Evolutionary conservation across 495 filamentous ascomycete genomes (phyloP).

Genomic region (Neurospora terricola): DNA sequence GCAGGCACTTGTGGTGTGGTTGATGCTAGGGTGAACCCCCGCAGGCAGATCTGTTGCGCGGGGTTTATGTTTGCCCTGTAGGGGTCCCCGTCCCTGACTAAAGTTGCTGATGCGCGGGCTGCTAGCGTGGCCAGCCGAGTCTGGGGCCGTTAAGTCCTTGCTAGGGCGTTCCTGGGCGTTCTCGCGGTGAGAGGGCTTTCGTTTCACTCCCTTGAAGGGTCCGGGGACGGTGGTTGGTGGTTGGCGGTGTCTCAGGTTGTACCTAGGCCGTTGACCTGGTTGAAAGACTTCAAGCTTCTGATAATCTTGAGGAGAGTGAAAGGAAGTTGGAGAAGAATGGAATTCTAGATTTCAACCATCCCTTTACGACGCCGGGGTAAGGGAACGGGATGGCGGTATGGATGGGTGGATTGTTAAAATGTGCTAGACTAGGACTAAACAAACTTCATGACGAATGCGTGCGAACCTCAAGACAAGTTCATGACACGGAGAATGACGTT

Average conservation of each 20-base stretch:
- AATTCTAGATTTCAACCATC: not conserved
- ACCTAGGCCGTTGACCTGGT: not conserved
- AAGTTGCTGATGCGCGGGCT: not conserved
- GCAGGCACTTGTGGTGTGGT: not conserved
- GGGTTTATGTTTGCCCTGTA: not conserved
- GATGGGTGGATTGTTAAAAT: not conserved
- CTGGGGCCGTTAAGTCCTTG: not conserved
- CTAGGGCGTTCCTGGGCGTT: not conserved
- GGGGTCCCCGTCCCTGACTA: not conserved
- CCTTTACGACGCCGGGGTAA: not conserved
- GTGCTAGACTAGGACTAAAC: not conserved
- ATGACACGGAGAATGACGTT: not conserved
- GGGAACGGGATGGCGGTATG: not conserved
- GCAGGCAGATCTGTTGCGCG: not conserved
- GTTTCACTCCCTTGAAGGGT: not conserved
- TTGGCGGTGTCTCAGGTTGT: not conserved
- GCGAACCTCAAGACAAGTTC: not conserved
- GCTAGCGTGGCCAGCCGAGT: not conserved
- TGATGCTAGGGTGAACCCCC: not conserved
- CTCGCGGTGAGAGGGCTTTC: not conserved
- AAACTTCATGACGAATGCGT: not conserved
- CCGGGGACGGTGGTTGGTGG: not conserved
- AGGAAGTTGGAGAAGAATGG: not conserved
- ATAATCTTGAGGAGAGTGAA: not conserved
- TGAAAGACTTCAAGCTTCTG: not conserved